Conservation (phyloP, 805 yeast species). For the Millerozyma miso region DNA sequence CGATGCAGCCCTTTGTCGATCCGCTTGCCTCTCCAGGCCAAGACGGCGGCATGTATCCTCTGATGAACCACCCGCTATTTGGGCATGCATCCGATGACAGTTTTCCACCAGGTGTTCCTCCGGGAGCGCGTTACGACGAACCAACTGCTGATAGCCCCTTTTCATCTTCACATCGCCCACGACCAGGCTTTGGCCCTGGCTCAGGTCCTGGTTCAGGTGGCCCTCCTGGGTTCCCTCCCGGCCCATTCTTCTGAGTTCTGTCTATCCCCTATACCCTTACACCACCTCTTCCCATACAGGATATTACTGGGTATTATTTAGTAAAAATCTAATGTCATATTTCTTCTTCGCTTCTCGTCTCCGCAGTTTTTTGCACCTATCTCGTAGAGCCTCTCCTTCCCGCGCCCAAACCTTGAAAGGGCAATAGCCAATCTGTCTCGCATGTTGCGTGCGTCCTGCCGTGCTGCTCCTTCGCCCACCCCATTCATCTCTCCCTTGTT, state of each 20-base stretch:
- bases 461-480: no score
- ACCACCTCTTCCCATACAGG: neutral
- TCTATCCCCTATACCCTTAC: neutral
- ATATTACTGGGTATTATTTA: no score
- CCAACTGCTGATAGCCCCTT: constrained; percentile 39
- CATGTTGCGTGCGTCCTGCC: no score
- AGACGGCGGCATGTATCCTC: constrained; percentile 54
- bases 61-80: constrained; percentile 50
- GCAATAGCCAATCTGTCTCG: no score
- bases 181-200: neutral
- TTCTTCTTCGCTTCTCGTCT: no score
- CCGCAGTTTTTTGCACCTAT: no score
- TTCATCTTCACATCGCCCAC: neutral
- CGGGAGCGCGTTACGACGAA: constrained; percentile 51
- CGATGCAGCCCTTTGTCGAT: constrained; percentile 39
- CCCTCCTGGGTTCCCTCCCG: constrained; percentile 4
- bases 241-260: neutral
- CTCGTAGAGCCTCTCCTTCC: no score
- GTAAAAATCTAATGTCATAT: no score
- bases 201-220: constrained; percentile 7
- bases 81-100: constrained; percentile 26
- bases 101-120: constrained; percentile 28
- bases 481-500: no score
- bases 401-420: no score
- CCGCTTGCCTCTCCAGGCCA: constrained; percentile 27